Evolutionary conservation across 805 yeast genomes (phyloP), one percentile per base, ranked within the genome.

Genomic region (Sporopachydermia lactativora): DNA sequence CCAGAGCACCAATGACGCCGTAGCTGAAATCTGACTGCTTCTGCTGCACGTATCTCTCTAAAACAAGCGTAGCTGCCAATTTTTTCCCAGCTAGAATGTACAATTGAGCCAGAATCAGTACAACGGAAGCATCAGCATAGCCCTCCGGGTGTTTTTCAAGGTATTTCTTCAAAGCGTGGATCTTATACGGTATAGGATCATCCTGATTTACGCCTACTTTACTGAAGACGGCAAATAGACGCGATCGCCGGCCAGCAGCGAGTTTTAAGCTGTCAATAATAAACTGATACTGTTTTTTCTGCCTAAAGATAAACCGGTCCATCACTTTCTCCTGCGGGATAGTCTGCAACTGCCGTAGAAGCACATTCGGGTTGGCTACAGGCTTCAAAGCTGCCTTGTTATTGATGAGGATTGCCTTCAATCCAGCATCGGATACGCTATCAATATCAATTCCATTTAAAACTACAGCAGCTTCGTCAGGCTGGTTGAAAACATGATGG

Each of bases 371-470:
- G 3, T 39, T 28, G 4, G 43, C 34, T 2, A 44, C 48, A 34
- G 19, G 41, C n/a, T 64, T 43, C 19, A 65, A 40, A 1, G 46
- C 40, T 4, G 50, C 44, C n/a, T 34, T 15, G 52, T 77, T 75
- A 48, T 68, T 73, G 39, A 57, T 53, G 37, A 71, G 52, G 6
- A 74, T 53, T 31, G 71, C 55, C 37, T 59, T 58, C 31, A 65
- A 49, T 51, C 64, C 58, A 18, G 58, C 45, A 49, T 71, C 75
- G 35, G 59, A 57, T 28, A 62, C 43, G 5, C 48, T 43, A 3
- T 50, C 46, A 31, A 53, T 39, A 14, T 62, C 62, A 6, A 66
- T 46, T 2, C 52, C 47, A 3, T 60, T 49, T 40, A 75, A 58
- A 3, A 73, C 54, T 2, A 49, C 42, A 34, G 50, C 39, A 1